Conservation (phyloP, 139 green algal species). For the Coccomyxa sp. region DNA sequence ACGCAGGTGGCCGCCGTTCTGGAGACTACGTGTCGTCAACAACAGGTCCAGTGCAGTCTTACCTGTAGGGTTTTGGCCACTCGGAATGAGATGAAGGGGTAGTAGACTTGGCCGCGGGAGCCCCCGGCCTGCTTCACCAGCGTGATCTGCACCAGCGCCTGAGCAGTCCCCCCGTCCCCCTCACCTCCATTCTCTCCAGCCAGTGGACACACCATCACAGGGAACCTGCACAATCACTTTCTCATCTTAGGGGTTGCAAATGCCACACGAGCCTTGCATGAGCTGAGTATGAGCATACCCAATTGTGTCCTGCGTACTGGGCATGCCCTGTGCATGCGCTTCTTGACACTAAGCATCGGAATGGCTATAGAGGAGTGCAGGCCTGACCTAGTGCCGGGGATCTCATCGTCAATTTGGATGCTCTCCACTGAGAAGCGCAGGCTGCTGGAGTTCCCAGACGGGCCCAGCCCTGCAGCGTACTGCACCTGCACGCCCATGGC, state of each 20-base stretch:
- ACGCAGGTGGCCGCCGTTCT: too few relatives aligned
- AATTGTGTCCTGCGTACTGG: too few relatives aligned
- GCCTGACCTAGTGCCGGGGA: conserved; percentile 26
- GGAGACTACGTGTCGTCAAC: too few relatives aligned
- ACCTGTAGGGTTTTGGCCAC: conserved; percentile 40
- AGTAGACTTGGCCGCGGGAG: conserved; percentile 44
- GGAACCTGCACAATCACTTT: conserved; percentile 38
- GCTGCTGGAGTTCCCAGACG: conserved; percentile 19
- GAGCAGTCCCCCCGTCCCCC: background rate
- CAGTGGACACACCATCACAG: conserved; percentile 58
- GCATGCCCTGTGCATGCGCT: too few relatives aligned
- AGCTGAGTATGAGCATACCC: too few relatives aligned
- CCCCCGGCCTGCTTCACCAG: conserved; percentile 31
- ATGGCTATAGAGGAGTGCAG: background rate
- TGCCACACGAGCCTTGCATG: too few relatives aligned
- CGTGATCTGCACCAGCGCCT: conserved; percentile 28
- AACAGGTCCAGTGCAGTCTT: too few relatives aligned
- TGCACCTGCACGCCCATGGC: conserved; percentile 41
- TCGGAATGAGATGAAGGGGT: conserved; percentile 49
- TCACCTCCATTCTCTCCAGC: background rate
- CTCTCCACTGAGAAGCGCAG: conserved; percentile 28
- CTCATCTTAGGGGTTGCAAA: background rate
- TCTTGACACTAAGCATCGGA: background rate
- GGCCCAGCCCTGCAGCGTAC: conserved; percentile 25
- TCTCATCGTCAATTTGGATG: conserved; percentile 77